Percentiles rank a stretch among this genome's conserved stretches.
Conservation (phyloP, 2,329 filamentous ascomycete genomes). For the Trichothecium roseum region DNA sequence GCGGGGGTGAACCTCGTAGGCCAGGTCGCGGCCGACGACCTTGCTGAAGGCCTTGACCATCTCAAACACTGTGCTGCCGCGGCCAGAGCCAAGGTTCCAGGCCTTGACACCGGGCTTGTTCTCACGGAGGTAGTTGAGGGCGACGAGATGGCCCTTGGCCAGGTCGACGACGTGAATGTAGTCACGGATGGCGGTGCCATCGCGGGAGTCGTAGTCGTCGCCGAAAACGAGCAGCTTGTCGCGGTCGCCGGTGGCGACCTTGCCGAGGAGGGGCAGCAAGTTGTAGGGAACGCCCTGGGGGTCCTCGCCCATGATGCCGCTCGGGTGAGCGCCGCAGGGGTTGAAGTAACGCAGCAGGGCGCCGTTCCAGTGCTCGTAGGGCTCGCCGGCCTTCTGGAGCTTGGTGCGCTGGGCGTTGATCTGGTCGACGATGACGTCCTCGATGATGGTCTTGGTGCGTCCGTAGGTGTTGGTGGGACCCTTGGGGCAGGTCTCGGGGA, state of each 20-base stretch:
- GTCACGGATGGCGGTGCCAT: constrained; percentile 91
- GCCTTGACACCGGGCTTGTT: constrained; percentile 82
- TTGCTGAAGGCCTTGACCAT: constrained; percentile 91
- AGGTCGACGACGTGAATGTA: constrained; percentile 97
- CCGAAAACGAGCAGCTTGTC: constrained; percentile 93
- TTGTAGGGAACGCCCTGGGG: constrained; percentile 94
- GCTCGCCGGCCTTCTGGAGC: constrained; percentile 67
- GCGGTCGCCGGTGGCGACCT: constrained; percentile 90
- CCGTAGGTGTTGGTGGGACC: constrained; percentile 97
- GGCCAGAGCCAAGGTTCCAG: constrained; percentile 94
- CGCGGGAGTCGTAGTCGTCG: constrained; percentile 81
- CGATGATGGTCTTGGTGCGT: constrained; percentile 88
- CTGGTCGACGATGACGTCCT: constrained; percentile 84
- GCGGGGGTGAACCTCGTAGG: constrained; percentile 76
- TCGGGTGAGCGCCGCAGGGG: constrained; percentile 88
- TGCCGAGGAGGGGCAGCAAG: constrained; percentile 82
- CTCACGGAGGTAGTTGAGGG: constrained; percentile 79
- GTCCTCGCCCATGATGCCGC: constrained; percentile 96
- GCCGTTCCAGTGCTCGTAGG: constrained; percentile 77
- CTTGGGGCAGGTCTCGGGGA: constrained; percentile 92
- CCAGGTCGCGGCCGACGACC: constrained; percentile 75
- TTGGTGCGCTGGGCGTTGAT: constrained; percentile 80
- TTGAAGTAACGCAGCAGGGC: constrained; percentile 96
- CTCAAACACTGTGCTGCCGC: constrained; percentile 90
- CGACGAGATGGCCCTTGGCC: constrained; percentile 74